Evolutionary conservation across 495 filamentous ascomycete genomes (phyloP), one percentile per base, ranked within the genome.

Genomic region (Lepraria neglecta): DNA sequence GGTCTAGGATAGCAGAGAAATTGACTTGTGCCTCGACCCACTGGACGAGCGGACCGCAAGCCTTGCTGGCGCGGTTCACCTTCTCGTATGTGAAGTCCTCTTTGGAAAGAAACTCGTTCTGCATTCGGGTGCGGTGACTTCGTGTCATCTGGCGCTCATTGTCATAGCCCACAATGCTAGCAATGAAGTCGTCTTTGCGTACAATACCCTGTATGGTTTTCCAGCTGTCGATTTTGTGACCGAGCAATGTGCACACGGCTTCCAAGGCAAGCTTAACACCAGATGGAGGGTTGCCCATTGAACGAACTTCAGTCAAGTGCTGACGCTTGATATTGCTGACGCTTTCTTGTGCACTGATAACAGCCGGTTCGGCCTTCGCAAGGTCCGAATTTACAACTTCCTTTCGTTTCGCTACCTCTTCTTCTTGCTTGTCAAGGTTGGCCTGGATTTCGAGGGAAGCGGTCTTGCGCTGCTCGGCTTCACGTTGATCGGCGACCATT

Each of bases 11-110:
- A 66, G 91, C 92, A 19, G 94, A 96, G 71, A 95, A 99, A 68
- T 90, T 91, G 68, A 97, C 94, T 74, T 99, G 94, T 43, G 94
- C 94, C 73, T 91, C 84, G 28, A 96, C 92, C 94, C 94, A 99
- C 72, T 96, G 90, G 31, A 97, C 95, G 42, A 99, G 77, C 31
- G 94, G 94, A 70, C 95, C 94, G 74, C 94, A 99, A 38, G 94
- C 94, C 75, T 92, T 96, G 78, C 88, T 92, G 61, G 94, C 94
- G 65, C 89, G 89, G 73, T 95, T 92, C 70, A 96, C 94, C 73
- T 87, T 87, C 67, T 97, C 95, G 67, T 89, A 96, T 1, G 92
- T 96, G 71, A 97, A 99, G 68, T 97, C 91, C 15, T 89, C 86
- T 71, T 94, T 89, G 5, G 89, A 89, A 57, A 99, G 73, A 74